These are phyloP conservation scores for Hypholoma sublateritium DNA, from an alignment of 768 basidiomycete genomes.

Conservation along the genomic window DNA sequence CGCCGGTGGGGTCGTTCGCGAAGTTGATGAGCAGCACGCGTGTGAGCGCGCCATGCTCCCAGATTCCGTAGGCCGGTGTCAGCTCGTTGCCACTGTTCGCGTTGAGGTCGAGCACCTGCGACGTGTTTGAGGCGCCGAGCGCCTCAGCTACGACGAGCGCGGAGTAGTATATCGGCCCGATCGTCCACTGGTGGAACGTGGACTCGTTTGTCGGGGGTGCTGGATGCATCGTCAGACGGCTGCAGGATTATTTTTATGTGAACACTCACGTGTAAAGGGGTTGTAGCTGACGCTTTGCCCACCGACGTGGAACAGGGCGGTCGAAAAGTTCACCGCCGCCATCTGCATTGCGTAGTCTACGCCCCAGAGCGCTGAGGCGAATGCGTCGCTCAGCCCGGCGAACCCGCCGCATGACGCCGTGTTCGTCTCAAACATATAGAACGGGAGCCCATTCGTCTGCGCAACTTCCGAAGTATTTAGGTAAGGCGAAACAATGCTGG, in stretches of 20 bases:
- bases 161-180: slow-evolving; percentile 74
- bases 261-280: slow-evolving; percentile 35
- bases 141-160: slow-evolving; percentile 67
- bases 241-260: background rate
- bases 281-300: slow-evolving; percentile 71
- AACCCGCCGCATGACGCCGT: slow-evolving; percentile 71
- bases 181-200: slow-evolving; percentile 63
- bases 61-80: slow-evolving; percentile 69
- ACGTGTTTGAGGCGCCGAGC: slow-evolving; percentile 58
- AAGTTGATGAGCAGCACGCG: slow-evolving; percentile 75
- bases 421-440: slow-evolving; percentile 74
- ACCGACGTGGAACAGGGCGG: slow-evolving; percentile 57
- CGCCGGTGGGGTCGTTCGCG: slow-evolving; percentile 58
- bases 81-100: slow-evolving; percentile 24
- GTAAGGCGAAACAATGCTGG: slow-evolving; percentile 53
- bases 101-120: slow-evolving; percentile 36
- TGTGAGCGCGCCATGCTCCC: slow-evolving; percentile 61
- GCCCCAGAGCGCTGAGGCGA: slow-evolving; percentile 64
- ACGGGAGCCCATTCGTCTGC: slow-evolving; percentile 38
- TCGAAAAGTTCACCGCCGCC: slow-evolving; percentile 56
- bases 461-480: slow-evolving; percentile 46
- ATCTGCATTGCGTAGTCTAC: slow-evolving; percentile 63
- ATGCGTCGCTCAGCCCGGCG: slow-evolving; percentile 59
- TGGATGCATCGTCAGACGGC: background rate
- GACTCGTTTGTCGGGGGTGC: slow-evolving; percentile 54